Base-by-base conservation (phyloP, 2,329 filamentous ascomycete species). In the Akanthomyces dipterigenus region DNA sequence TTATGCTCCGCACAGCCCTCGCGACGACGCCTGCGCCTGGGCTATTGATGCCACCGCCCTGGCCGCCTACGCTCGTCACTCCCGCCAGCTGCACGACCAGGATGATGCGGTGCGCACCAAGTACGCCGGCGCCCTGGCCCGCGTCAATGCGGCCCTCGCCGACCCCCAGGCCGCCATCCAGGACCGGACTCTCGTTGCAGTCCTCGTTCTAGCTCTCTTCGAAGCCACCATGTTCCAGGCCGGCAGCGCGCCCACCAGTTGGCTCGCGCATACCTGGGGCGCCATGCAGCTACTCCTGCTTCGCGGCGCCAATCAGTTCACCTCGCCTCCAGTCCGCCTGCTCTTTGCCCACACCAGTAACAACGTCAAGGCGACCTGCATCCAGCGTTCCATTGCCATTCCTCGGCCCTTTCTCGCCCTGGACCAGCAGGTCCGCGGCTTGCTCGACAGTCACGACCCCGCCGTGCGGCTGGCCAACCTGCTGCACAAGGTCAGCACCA, bases 171-270 rank as follows among this genome's bases (percentile, higher is more conserved):
- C 59, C 5, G 68, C 68, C 2, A 28, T 70, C 3, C 62, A 67
- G 16, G 68, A 70, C 45, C 57, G 63, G 7, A 70, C 68, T 0
- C 65, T 70, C 2, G 68, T 65, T 9, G 65, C 67, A 4, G 68
- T 70, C n/a, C 61, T 70, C 9, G 61, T 70, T 2, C 60, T 70
- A n/a, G 69, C 66, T 11, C 61, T 69, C 11, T 70, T 70, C 42
- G 69, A 70, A 38, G 67, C 67, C n/a, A 65, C 68, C 28, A 64
- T 69, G 5, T 70, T 70, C 31, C 61, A 56, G 16, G 68, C 64
- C 1, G 61, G 62, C 42, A 62, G 64, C 38, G 66, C 67, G 6
- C 65, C 67, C 1, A 65, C 68, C 6, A 68, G 64, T 55, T 70
- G 68, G 68, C 67, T 66, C 5, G 64, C 66, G 7, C 69, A 70